Percentiles rank a stretch among this genome's conserved stretches.
These are phyloP conservation scores for Suhomyces maxii DNA, from an alignment of 1,139 yeast species.

Conservation along the genomic window DNA sequence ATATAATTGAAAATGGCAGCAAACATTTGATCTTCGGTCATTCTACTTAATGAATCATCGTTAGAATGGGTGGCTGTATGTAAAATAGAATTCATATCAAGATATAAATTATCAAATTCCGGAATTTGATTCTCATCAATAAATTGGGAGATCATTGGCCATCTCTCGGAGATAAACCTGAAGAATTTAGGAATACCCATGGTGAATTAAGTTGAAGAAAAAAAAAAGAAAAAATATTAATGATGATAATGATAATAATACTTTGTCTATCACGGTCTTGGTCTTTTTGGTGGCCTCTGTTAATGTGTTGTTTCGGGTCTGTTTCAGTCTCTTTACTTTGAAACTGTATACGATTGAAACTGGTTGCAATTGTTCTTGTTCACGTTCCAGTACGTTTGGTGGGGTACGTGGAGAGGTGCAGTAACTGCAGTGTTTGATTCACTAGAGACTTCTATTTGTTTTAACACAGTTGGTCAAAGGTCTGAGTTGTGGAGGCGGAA, in stretches of 20 bases:
- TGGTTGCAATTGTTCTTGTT: too few species aligned
- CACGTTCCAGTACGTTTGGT: background rate
- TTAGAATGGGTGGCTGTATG: slow-evolving; percentile 90
- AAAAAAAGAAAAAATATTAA: background rate
- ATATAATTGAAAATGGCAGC: slow-evolving; percentile 92
- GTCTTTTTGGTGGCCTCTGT: too few species aligned
- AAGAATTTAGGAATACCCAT: slow-evolving; percentile 93
- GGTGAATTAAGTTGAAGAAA: background rate
- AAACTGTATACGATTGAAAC: too few species aligned
- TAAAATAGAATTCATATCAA: slow-evolving; percentile 96
- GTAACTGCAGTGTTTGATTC: background rate
- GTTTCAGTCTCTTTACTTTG: too few species aligned
- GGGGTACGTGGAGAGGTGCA: background rate
- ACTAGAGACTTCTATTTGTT: background rate
- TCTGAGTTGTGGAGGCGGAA: background rate
- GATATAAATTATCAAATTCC: slow-evolving; percentile 89
- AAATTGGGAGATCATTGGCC: slow-evolving; percentile 93
- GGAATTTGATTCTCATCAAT: slow-evolving; percentile 85
- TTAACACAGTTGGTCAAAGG: background rate
- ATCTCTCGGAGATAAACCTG: slow-evolving; percentile 96
- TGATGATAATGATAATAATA: background rate
- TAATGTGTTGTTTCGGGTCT: too few species aligned
- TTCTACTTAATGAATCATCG: slow-evolving; percentile 55
- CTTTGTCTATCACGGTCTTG: too few species aligned
- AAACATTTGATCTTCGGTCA: slow-evolving; percentile 90